A percentile compares a stretch with the other conserved stretches of the same genome.
phyloP scores from a whole-genome alignment of 1,284 basidiomycete species.

The Pterulicium gracile region DNA sequence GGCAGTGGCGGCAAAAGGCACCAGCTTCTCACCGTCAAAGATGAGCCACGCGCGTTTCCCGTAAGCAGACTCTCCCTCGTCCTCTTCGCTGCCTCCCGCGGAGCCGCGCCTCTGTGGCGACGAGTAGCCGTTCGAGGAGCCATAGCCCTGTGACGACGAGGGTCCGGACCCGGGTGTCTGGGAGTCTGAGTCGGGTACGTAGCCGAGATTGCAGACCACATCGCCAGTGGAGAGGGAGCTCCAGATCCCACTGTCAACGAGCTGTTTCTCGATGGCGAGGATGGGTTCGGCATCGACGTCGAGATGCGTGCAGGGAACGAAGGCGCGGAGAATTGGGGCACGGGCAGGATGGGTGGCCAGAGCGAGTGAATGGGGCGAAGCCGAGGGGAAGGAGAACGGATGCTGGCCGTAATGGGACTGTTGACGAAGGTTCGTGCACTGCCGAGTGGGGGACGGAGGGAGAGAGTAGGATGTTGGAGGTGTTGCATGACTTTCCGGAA shows the following conservation, averaged over 20 bases:
- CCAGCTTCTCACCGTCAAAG: constrained; percentile 47
- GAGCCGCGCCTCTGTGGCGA: constrained; percentile 9
- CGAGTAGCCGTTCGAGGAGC: constrained; percentile 10
- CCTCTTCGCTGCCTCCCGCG: constrained; percentile 12
- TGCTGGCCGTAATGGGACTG: constrained; percentile 9
- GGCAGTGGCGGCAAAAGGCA: constrained; percentile 40
- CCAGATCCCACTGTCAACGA: constrained; percentile 55
- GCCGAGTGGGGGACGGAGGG: neutral
- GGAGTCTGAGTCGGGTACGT: constrained; percentile 37
- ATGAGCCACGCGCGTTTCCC: constrained; percentile 49
- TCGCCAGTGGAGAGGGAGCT: constrained; percentile 61
- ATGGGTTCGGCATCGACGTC: constrained; percentile 18
- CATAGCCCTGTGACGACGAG: constrained; percentile 7
- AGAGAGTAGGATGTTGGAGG: neutral
- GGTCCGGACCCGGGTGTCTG: constrained; percentile 17
- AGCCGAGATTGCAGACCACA: constrained; percentile 68
- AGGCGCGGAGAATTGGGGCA: constrained; percentile 64
- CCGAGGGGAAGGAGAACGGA: constrained; percentile 12
- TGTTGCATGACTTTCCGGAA: neutral
- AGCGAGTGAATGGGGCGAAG: constrained; percentile 49
- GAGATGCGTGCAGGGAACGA: constrained; percentile 53
- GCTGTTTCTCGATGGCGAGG: constrained; percentile 49
- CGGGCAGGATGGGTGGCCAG: constrained; percentile 50
- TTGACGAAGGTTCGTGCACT: constrained; percentile 19
- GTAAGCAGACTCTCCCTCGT: constrained; percentile 7